These are phyloP conservation scores for Saturnispora galanensis DNA, from an alignment of 805 yeast genomes.

Conservation along the genomic window DNA sequence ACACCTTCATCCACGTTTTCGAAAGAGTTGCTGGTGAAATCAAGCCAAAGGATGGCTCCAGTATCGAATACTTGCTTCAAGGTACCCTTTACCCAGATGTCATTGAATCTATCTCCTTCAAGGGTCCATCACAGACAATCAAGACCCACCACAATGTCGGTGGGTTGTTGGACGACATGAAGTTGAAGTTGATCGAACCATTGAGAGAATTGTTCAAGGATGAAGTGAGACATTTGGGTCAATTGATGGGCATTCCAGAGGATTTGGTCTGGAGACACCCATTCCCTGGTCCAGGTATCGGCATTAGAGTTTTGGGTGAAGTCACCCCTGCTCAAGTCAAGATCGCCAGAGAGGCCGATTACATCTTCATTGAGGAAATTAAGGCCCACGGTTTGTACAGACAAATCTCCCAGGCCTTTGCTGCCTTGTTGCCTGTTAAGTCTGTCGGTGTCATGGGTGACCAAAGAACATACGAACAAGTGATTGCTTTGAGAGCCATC, in stretches of 20 bases:
- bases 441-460: conserved; percentile 99
- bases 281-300: conserved; percentile 99
- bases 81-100: conserved; percentile 98
- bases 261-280: conserved; percentile 99
- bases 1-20: conserved; percentile 93
- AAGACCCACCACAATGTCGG: conserved; percentile 99
- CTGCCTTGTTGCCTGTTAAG: conserved; percentile 92
- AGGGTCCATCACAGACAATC: conserved; percentile 99
- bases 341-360: conserved; percentile 96
- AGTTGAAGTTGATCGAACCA: conserved; percentile 96
- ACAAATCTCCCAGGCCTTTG: conserved; percentile 95
- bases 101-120: conserved; percentile 95
- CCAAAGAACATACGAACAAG: conserved; percentile 98
- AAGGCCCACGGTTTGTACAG: conserved; percentile 85
- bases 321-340: conserved; percentile 88
- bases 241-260: conserved; percentile 87
- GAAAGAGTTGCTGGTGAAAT: conserved; percentile 93
- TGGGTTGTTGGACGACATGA: conserved; percentile 96
- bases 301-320: conserved; percentile 95
- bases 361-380: conserved; percentile 93
- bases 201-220: conserved; percentile 97
- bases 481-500: conserved; percentile 95
- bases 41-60: conserved; percentile 80
- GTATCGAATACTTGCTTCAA: conserved; percentile 87
- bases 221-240: conserved; percentile 95